phyloP scores from a whole-genome alignment of 2,329 filamentous ascomycete genomes.

The Penicillium sp. region DNA sequence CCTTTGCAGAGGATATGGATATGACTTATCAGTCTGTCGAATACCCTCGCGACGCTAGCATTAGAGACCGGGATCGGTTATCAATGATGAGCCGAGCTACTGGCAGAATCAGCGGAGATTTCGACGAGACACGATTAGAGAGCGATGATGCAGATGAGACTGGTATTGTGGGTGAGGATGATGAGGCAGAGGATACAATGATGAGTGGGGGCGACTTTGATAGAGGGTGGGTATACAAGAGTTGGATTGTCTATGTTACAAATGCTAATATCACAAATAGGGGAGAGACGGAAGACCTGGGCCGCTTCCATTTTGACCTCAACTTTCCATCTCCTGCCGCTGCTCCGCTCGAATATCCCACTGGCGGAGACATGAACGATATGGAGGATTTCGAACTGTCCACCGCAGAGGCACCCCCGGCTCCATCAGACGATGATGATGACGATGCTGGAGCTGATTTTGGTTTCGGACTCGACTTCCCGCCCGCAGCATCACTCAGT shows the following conservation, averaged over 20 bases:
- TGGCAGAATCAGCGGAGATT: conserved; percentile 51
- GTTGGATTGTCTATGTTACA: conserved; percentile 19
- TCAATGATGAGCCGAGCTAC: conserved; percentile 47
- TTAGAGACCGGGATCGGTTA: conserved; percentile 39
- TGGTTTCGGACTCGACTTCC: conserved; percentile 34
- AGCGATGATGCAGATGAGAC: conserved; percentile 44
- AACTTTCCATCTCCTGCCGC: conserved; percentile 41
- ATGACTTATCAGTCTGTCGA: conserved; percentile 45
- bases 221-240: conserved; percentile 32
- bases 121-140: conserved; percentile 50
- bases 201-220: conserved; percentile 42
- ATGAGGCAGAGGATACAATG: conserved; percentile 36
- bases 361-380: conserved; percentile 35
- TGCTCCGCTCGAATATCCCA: conserved; percentile 30
- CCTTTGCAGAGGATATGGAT: conserved; percentile 50
- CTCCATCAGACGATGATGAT: conserved; percentile 28
- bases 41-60: conserved; percentile 43
- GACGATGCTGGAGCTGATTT: conserved; percentile 30
- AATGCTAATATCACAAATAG: conserved; percentile 30
- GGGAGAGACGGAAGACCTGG: conserved; percentile 46
- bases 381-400: conserved; percentile 39
- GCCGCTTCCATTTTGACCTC: conserved; percentile 44
- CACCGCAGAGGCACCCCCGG: conserved; percentile 26
- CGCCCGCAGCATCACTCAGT: conserved; percentile 31
- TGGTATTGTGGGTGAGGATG: conserved; percentile 39